Percentiles rank a stretch among this genome's conserved stretches.
phyloP scores from a whole-genome alignment of 345 rosid species.

The Citrus sinensis region DVS_A1.0 CM039161.1:20292501-20293000 shows the following conservation, averaged over 20 bases:
- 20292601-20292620: background rate
- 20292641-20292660: background rate
- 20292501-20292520: constrained; percentile 20
- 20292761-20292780: constrained; percentile 1
- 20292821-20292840: constrained; percentile 7
- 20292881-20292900: constrained; percentile 34
- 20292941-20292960: constrained; percentile 31
- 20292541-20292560: constrained; percentile 2
- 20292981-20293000: constrained; percentile 42
- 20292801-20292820: constrained; percentile 26
- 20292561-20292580: background rate
- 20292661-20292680: constrained; percentile 29
- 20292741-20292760: constrained; percentile 13
- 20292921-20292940: constrained; percentile 14
- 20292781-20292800: constrained; percentile 11
- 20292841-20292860: constrained; percentile 18
- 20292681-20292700: constrained; percentile 18
- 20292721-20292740: constrained; percentile 11
- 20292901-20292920: background rate
- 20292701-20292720: constrained; percentile 18
- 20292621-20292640: background rate
- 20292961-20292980: constrained; percentile 35
- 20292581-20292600: background rate
- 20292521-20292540: constrained; percentile 19
- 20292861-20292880: constrained; percentile 33